Conservation (phyloP, 208 protist genomes). For the Trypanosoma caninum region DNA sequence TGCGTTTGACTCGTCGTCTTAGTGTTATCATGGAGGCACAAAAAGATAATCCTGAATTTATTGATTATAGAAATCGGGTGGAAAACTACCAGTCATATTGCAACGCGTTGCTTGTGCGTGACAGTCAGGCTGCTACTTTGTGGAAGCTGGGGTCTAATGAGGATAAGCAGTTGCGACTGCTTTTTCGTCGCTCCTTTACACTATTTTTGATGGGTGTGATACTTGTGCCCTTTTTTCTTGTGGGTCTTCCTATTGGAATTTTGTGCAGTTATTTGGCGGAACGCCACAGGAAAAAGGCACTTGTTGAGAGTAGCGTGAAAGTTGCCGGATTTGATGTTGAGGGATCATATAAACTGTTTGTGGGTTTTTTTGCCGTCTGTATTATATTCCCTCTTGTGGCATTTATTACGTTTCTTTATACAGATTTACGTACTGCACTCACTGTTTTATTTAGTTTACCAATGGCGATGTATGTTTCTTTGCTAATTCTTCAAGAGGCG, state of each 20-base stretch:
- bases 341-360: constrained; percentile 84
- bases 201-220: constrained; percentile 75
- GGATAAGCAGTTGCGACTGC: constrained; percentile 50
- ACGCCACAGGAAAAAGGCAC: constrained; percentile 60
- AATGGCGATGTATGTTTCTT: constrained; percentile 90
- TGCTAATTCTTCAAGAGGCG: constrained; percentile 83
- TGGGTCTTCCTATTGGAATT: constrained; percentile 71
- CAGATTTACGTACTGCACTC: constrained; percentile 60
- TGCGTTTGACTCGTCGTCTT: constrained; percentile 83
- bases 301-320: constrained; percentile 85
- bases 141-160: constrained; percentile 61
- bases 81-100: constrained; percentile 84
- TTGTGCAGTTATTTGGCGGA: constrained; percentile 49
- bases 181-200: constrained; percentile 69
- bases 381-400: constrained; percentile 53
- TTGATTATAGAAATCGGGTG: constrained; percentile 68
- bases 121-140: constrained; percentile 84
- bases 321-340: constrained; percentile 88
- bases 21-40: constrained; percentile 67
- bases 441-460: constrained; percentile 72
- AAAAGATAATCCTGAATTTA: constrained; percentile 56
- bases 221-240: constrained; percentile 80
- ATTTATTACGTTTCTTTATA: constrained; percentile 56
- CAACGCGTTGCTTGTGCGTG: constrained; percentile 72
- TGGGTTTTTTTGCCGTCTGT: constrained; percentile 65